Conservation (phyloP, 257 asterid genomes). For the Petunia secreta region DNA sequence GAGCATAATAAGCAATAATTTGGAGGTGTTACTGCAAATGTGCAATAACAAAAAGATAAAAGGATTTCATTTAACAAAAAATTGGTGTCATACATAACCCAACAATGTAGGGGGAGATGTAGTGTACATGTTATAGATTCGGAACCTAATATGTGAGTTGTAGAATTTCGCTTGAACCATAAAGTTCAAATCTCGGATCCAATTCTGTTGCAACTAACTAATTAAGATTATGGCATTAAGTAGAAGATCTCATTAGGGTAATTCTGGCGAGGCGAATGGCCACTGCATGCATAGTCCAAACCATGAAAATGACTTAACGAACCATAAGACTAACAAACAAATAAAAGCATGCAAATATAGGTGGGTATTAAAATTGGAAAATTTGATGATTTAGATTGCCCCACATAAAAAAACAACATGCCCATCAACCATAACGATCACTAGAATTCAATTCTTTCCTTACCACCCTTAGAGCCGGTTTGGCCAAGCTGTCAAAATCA, state of each 20-base stretch:
- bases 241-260: not conserved
- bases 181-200: too few species aligned
- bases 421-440: not conserved
- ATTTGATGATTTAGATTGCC: not conserved
- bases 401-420: not conserved
- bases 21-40: not conserved
- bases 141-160: too few species aligned
- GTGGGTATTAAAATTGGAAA: not conserved
- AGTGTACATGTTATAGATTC: too few species aligned
- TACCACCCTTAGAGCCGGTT: not conserved
- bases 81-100: too few species aligned
- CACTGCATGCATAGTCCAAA: constrained; percentile 23
- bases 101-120: too few species aligned
- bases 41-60: not conserved
- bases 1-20: too few species aligned
- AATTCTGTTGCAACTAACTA: too few species aligned
- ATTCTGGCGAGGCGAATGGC: constrained; percentile 24
- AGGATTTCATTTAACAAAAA: not conserved
- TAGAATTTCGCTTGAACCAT: too few species aligned
- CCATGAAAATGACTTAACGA: not conserved
- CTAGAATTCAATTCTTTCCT: not conserved
- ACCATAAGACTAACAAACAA: not conserved
- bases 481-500: too few species aligned
- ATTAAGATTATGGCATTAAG: not conserved
- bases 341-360: constrained; percentile 13